Evolutionary conservation across 345 rosid species (phyloP).

Genomic region (Ricinus communis): DNA sequence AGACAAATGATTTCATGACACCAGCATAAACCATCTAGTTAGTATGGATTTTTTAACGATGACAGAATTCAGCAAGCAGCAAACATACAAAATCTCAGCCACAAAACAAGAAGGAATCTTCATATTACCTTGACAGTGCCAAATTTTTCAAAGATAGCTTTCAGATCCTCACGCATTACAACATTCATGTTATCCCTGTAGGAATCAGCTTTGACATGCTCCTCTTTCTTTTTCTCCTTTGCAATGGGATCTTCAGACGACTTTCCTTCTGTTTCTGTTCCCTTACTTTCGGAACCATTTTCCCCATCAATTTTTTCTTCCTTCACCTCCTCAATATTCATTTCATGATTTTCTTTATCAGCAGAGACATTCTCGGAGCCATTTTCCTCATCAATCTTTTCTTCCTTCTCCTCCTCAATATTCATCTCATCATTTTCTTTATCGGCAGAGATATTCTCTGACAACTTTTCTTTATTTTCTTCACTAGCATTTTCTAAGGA

Average conservation of each 20-base stretch:
- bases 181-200: slow-evolving; percentile 61
- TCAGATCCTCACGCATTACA: slow-evolving; percentile 90
- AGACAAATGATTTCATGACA: not conserved
- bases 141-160: slow-evolving; percentile 59
- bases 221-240: slow-evolving; percentile 45
- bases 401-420: slow-evolving; percentile 18
- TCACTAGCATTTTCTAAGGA: slow-evolving; percentile 14
- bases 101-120: slow-evolving; percentile 12
- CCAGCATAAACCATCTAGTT: not conserved
- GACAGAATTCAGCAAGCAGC: slow-evolving; percentile 10
- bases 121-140: slow-evolving; percentile 78
- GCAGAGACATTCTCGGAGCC: slow-evolving; percentile 31
- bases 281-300: slow-evolving; percentile 35
- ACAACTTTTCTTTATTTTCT: slow-evolving; percentile 23
- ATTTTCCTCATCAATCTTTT: slow-evolving; percentile 37
- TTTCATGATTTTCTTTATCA: slow-evolving; percentile 18
- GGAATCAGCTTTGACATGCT: slow-evolving; percentile 42
- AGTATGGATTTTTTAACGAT: not conserved
- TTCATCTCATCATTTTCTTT: slow-evolving; percentile 15
- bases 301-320: slow-evolving; percentile 35
- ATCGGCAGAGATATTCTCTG: slow-evolving; percentile 4
- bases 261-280: slow-evolving; percentile 40
- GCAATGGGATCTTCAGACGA: slow-evolving; percentile 40
- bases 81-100: not conserved
- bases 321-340: slow-evolving; percentile 16